Conservation (phyloP, 352 stramenopile species). For the Thraustochytrium sp. region DNA sequence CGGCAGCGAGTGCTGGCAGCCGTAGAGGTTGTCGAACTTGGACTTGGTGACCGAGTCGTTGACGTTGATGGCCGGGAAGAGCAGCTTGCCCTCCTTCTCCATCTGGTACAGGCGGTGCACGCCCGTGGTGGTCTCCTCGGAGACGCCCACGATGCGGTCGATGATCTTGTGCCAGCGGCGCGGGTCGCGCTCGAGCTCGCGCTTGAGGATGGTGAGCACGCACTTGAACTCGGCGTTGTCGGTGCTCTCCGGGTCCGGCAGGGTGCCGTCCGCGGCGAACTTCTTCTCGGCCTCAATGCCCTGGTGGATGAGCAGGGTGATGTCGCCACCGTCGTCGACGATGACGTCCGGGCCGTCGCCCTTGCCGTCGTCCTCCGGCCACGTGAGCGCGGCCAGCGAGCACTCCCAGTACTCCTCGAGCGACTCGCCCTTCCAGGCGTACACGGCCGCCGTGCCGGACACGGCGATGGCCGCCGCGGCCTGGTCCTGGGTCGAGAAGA, state of each 20-base stretch:
- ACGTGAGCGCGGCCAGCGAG: conserved; percentile 94
- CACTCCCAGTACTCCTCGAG: conserved; percentile 99
- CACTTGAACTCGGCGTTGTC: conserved; percentile 98
- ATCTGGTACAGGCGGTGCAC: conserved; percentile 97
- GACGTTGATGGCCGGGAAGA: conserved; percentile 98
- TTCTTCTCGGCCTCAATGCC: conserved; percentile 80
- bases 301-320: conserved; percentile 98
- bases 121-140: conserved; percentile 96
- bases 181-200: conserved; percentile 84
- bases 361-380: conserved; percentile 91
- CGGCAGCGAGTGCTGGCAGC: conserved; percentile 95
- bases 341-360: conserved; percentile 94
- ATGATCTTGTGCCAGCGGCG: conserved; percentile 96
- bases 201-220: conserved; percentile 91
- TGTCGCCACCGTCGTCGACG: conserved; percentile 96
- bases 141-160: conserved; percentile 87
- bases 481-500: conserved; percentile 98
- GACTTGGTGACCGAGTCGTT: conserved; percentile 99
- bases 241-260: conserved; percentile 86
- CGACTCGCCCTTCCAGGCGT: conserved; percentile 97
- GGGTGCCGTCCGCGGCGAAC: conserved; percentile 64
- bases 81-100: conserved; percentile 87
- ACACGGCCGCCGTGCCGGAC: conserved; percentile 88
- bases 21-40: conserved; percentile 99
- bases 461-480: conserved; percentile 91